Evolutionary conservation across 106 monocot species (phyloP).

Genomic region (Acorus calamus): DNA sequence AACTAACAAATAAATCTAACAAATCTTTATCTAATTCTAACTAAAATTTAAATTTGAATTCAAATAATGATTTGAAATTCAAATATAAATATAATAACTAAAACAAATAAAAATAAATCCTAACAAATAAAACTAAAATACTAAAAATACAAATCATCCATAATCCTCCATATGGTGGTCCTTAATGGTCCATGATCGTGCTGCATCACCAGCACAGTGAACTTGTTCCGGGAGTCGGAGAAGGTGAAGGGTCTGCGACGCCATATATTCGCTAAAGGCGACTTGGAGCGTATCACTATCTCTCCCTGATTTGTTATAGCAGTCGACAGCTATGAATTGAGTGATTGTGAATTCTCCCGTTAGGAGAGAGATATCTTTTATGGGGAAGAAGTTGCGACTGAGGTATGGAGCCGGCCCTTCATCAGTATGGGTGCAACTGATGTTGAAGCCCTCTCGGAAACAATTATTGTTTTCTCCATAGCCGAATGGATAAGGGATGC

Average conservation of each 20-base stretch:
- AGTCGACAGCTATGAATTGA: not conserved
- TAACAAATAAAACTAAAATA: no score
- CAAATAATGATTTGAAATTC: no score
- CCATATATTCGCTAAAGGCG: not conserved
- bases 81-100: no score
- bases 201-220: no score
- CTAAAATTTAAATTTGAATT: no score
- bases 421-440: conserved; percentile 6
- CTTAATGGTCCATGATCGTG: no score
- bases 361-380: conserved; percentile 7
- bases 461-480: conserved; percentile 5
- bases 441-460: not conserved
- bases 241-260: not conserved
- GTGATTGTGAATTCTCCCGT: not conserved
- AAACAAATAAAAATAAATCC: no score
- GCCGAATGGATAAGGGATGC: conserved; percentile 41
- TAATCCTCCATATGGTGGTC: no score
- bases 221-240: conserved; percentile 17
- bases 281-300: not conserved
- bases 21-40: no score
- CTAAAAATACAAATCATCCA: no score
- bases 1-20: no score
- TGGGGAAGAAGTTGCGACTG: conserved; percentile 6
- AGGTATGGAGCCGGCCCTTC: not conserved
- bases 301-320: conserved; percentile 7